Percentiles rank a stretch among this genome's conserved stretches.
These are phyloP conservation scores for Nevesoporus exiguus DNA, from an alignment of 768 basidiomycete genomes.

Conservation along the genomic window DNA sequence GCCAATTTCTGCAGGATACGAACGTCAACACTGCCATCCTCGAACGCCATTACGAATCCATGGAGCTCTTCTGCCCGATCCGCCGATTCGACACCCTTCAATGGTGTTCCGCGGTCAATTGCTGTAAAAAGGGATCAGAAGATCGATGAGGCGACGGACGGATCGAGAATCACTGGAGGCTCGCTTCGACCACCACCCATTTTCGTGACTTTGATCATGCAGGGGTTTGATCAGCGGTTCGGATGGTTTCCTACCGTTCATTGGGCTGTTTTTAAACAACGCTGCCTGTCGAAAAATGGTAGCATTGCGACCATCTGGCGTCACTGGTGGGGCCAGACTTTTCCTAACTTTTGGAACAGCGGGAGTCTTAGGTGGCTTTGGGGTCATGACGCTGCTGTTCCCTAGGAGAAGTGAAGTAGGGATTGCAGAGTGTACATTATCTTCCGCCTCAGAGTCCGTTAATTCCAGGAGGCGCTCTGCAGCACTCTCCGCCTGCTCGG, in stretches of 20 bases:
- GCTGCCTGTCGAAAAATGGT: slow-evolving; percentile 71
- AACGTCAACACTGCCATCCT: slow-evolving; percentile 49
- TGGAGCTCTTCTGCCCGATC: slow-evolving; percentile 51
- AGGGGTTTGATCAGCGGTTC: slow-evolving; percentile 68
- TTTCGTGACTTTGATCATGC: slow-evolving; percentile 64
- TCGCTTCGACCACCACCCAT: slow-evolving; percentile 83
- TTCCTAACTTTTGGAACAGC: slow-evolving; percentile 33
- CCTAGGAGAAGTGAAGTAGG: slow-evolving; percentile 53
- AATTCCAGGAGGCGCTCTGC: slow-evolving; percentile 86
- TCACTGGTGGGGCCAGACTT: slow-evolving; percentile 45
- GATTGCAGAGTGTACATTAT: slow-evolving; percentile 47
- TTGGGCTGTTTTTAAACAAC: slow-evolving; percentile 79
- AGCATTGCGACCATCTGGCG: slow-evolving; percentile 59
- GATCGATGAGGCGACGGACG: not conserved
- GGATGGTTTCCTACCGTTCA: slow-evolving; percentile 44
- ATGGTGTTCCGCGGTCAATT: slow-evolving; percentile 46
- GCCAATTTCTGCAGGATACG: slow-evolving; percentile 63
- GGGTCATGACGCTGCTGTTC: slow-evolving; percentile 34
- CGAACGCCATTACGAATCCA: slow-evolving; percentile 51
- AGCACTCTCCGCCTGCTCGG: slow-evolving; percentile 91
- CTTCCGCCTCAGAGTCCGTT: slow-evolving; percentile 73
- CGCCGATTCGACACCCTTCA: slow-evolving; percentile 36
- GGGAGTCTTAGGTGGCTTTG: slow-evolving; percentile 38
- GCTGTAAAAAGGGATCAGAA: slow-evolving; percentile 19
- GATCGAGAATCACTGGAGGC: slow-evolving; percentile 53